These are phyloP conservation scores for Saturnispora quitensis DNA, from an alignment of 805 yeast genomes.

Conservation along the genomic window DNA sequence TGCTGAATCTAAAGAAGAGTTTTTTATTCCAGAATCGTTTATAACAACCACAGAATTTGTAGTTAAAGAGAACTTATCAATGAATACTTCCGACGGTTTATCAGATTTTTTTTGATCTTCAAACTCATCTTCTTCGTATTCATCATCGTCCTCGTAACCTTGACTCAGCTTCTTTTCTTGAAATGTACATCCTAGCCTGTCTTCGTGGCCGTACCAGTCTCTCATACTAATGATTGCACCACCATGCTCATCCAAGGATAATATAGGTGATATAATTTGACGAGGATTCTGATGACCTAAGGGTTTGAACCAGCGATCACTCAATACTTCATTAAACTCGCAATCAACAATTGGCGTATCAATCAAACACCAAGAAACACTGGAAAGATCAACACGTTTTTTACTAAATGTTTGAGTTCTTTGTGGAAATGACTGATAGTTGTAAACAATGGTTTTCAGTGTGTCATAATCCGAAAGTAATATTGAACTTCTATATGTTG, in stretches of 20 bases:
- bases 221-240: constrained; percentile 89
- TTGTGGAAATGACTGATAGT: constrained; percentile 85
- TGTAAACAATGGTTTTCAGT: constrained; percentile 81
- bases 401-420: constrained; percentile 73
- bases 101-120: constrained; percentile 19
- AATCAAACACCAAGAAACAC: constrained; percentile 82
- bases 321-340: constrained; percentile 80
- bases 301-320: constrained; percentile 86
- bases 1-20: constrained; percentile 32
- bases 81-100: constrained; percentile 53
- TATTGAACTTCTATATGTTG: constrained; percentile 61
- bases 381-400: constrained; percentile 65
- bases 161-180: constrained; percentile 26
- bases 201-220: constrained; percentile 78
- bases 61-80: constrained; percentile 65
- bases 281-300: constrained; percentile 74
- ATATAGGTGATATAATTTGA: constrained; percentile 76
- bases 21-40: constrained; percentile 46
- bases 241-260: constrained; percentile 87
- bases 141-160: constrained; percentile 26
- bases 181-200: constrained; percentile 45
- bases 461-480: constrained; percentile 81
- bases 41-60: constrained; percentile 64
- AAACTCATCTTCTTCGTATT: constrained; percentile 14
- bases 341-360: constrained; percentile 86